Evolutionary conservation across 257 asterid genomes (phyloP), one percentile per base, ranked within the genome.

Genomic region (Rubia yunnanensis): DNA sequence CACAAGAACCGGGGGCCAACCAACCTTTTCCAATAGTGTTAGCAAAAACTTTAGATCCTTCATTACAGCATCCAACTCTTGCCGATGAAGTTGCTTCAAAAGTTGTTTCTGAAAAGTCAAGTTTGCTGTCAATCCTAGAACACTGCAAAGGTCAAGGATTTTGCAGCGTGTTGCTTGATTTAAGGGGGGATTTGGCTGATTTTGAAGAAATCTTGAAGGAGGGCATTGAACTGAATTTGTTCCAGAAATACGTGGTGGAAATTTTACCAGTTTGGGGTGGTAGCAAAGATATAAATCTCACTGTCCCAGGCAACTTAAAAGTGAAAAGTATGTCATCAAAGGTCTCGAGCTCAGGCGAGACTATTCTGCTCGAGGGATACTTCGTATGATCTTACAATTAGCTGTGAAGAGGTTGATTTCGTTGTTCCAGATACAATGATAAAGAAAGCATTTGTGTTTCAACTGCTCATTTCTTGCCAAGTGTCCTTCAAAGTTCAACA

Each of bases 191-290:
- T 49, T 2, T 30, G 3, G 57, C n/a, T 26, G 94, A 82, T 61
- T 79, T 86, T 70, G 86, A 78, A 69, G 88, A 73, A 60, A 68
- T 89, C 59, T 73, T 92, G 57, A 72, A 74, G 76, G 94, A 87
- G 65, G 97, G 95, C 53, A 76, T 76, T 6, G 83, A 84, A 53
- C 80, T 77, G 6, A 77, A 76, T 52, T 70, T 89, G 68, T 76
- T 92, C 67, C 96, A 92, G 84, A 92, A 92, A 76, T 82, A 78
- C 31, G 81, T 89, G 64, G 90, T 82, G 56, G 95, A 92, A 78
- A 82, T 89, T 11, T 58, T 82, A 70, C 97, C 99, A 9, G 15
- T 73, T 76, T 72, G 82, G 65, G 84, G 78, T 26, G 87, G 90
- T 32, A 76, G 59, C 65, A 44, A 11, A 18, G 82, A 63, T 23